Percentiles rank a stretch among this genome's conserved stretches.
These are phyloP conservation scores for Prunus kanzakura DNA, from an alignment of 306 rosid species.

Conservation along the genomic window DNA sequence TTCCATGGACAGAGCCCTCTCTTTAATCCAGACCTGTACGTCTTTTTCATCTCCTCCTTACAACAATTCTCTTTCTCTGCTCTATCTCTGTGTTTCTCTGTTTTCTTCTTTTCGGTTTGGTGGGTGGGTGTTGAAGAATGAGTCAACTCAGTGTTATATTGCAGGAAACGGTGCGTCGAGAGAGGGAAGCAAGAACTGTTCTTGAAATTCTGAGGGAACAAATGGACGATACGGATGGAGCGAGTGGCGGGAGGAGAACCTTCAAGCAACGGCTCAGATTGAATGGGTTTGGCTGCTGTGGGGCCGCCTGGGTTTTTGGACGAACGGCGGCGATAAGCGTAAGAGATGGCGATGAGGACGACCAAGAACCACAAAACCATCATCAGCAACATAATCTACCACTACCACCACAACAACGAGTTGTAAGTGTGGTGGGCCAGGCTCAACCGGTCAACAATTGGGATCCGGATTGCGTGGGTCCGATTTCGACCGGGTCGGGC, in stretches of 20 bases:
- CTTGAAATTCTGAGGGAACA: constrained; percentile 62
- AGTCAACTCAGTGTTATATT: constrained; percentile 71
- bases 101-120: not conserved
- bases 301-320: constrained; percentile 69
- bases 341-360: constrained; percentile 26
- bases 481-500: constrained; percentile 37
- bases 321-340: constrained; percentile 20
- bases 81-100: not conserved
- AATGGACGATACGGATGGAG: constrained; percentile 58
- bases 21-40: constrained; percentile 28
- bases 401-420: not conserved
- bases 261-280: constrained; percentile 79
- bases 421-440: constrained; percentile 31
- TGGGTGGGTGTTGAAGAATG: constrained; percentile 34
- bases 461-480: constrained; percentile 34
- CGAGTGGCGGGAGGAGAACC: constrained; percentile 42
- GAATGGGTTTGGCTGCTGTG: constrained; percentile 76
- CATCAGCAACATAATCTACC: not conserved
- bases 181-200: constrained; percentile 59
- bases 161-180: constrained; percentile 64
- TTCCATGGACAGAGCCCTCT: constrained; percentile 29
- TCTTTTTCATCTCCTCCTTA: not conserved
- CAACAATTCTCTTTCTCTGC: not conserved
- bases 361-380: not conserved
- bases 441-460: constrained; percentile 14